A percentile compares a stretch with the other conserved stretches of the same genome.
Evolutionary conservation across 805 yeast genomes (phyloP).

Genomic region (Cyberlindnera mississippiensis): DNA sequence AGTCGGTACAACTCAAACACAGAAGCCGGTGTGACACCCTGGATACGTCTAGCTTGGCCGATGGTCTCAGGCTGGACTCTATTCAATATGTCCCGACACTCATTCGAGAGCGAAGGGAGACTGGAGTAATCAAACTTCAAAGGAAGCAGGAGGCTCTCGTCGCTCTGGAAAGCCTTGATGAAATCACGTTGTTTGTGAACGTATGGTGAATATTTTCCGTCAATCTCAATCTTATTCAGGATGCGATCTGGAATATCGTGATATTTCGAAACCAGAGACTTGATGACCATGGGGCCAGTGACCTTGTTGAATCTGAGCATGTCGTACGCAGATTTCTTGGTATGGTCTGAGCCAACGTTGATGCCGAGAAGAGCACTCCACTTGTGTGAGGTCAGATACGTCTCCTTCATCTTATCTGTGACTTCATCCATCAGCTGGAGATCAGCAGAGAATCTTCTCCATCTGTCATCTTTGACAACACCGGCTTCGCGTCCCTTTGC

Average conservation of each 20-base stretch:
- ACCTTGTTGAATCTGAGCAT: constrained; percentile 55
- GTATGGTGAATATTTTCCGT: constrained; percentile 81
- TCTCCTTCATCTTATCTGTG: constrained; percentile 40
- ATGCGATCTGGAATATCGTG: constrained; percentile 41
- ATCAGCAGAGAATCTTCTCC: constrained; percentile 44
- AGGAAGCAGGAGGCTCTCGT: constrained; percentile 76
- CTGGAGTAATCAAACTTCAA: constrained; percentile 54
- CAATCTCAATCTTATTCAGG: constrained; percentile 61
- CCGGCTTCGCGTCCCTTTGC: constrained; percentile 63
- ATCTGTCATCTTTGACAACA: constrained; percentile 59
- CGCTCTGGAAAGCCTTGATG: constrained; percentile 75
- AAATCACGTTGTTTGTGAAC: constrained; percentile 67
- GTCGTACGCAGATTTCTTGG: constrained; percentile 63
- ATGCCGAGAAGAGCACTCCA: constrained; percentile 57
- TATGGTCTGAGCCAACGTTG: constrained; percentile 51
- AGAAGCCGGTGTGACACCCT: constrained; percentile 94
- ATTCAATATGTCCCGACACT: constrained; percentile 66
- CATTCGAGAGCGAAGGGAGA: constrained; percentile 66
- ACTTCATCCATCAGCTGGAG: constrained; percentile 40
- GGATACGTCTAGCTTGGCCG: constrained; percentile 93
- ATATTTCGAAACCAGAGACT: constrained; percentile 22
- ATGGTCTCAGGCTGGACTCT: constrained; percentile 80
- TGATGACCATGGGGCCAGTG: constrained; percentile 11
- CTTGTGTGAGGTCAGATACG: constrained; percentile 47
- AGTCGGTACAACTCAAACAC: constrained; percentile 70